Base-by-base conservation (phyloP, 805 yeast genomes). In the Pichia phayaonensis region DNA sequence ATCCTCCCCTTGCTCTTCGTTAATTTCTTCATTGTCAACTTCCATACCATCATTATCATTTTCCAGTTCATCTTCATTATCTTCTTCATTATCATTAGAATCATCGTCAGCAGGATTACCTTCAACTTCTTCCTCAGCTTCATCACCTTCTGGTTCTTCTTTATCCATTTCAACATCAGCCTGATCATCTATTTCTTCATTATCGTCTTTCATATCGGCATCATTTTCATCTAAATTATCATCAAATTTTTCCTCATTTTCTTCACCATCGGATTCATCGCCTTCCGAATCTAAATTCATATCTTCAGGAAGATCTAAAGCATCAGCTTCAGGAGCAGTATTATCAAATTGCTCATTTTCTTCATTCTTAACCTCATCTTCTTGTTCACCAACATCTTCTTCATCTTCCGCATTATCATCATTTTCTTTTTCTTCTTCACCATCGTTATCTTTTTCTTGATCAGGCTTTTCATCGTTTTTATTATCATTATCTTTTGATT, bases 251-350 rank as follows among this genome's bases (percentile, higher is more conserved):
- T 52, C 61, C 4, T 56, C 62, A 42, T 49, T 45, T 22, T 50
- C 62, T 13, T 48, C 65, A 15, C 50, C 64, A 8, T 55, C 59
- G 7, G 54, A 41, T 69, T 72, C 79, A 12, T 82, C 90, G 6
- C 76, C 83, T 23, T 79, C 95, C n/a, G 83, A 82, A 61, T 92
- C 98, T 29, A 92, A 71, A 58, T 92, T 82, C 74, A 92, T 79
- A 59, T 90, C 96, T 16, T 94, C 98, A 0, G 98, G 97, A 27
- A 92, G 72, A 22, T 94, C 97, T 56, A 92, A 71, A 3, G 90
- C 82, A 53, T 94, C 98, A 7, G 81, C 73, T 63, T 94, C 96
- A 20, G 90, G 92, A 44, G 84, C 88, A 51, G 81, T 71, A 18
- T 79, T 79, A 43, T 88, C 95, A 47, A 87, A 64, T 52, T 84